Evolutionary conservation across 352 stramenopile species (phyloP), one percentile per base, ranked within the genome.

Genomic region (Phytopythium chamaehyphon): DNA sequence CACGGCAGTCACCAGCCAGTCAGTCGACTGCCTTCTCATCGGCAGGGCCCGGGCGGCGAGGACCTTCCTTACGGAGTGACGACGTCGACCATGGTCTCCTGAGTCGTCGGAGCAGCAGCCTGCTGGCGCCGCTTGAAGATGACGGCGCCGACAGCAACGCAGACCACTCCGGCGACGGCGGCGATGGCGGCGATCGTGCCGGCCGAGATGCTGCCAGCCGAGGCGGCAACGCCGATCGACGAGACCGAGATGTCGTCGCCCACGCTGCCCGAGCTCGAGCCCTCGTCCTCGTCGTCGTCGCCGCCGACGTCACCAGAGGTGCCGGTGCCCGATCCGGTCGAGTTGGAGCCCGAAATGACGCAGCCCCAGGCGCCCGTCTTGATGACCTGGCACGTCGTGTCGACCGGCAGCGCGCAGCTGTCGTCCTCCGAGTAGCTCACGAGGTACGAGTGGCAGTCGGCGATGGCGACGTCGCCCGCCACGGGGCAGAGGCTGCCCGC

Each of bases 301-400:
- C 28, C 28, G 9, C 28, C 28, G 28, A 33, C 28, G 28, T 33
- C 28, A 24, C 40, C 38, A 2, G 14, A 42, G 6, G 58, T 53
- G 7, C 38, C 47, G 35, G 38, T n/a, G 11, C 22, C 37, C 10
- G 47, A 38, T 18, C 23, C 47, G 6, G 21, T 60, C 18, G 64
- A 66, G 15, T 48, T 67, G 3, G 67, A 47, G 18, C 56, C 39
- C 9, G 55, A 54, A 35, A 67, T 53, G 21, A 83, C 76, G 49
- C 80, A 91, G 15, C 77, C 77, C 77, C 73, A 88, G 6, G 74
- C 80, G 15, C 80, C 80, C 0, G 73, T 85, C 45, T 83, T 67
- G 62, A 88, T 84, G 50, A 82, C 75, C 40, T 76, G 46, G 51
- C 76, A 90, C 10, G 62, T 65, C 1, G 78, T 65, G 38, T 88